Conservation (phyloP, 805 yeast genomes). For the Candida manassasensis region DNA sequence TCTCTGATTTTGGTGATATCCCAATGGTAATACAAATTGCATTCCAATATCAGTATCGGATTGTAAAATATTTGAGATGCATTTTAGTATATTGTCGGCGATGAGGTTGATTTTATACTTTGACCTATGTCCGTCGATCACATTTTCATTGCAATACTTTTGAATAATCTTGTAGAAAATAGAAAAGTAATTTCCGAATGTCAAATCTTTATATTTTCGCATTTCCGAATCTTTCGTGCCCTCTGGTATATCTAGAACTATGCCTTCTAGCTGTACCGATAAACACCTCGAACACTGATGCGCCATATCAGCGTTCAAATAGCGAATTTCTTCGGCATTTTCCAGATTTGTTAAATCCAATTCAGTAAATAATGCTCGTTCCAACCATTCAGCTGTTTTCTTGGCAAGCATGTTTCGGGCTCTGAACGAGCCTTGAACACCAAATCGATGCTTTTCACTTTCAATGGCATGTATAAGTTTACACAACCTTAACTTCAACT, state of each 20-base stretch:
- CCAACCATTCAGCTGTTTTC: slow-evolving; percentile 49
- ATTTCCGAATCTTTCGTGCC: slow-evolving; percentile 51
- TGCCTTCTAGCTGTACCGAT: slow-evolving; percentile 48
- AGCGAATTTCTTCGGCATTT: slow-evolving; percentile 34
- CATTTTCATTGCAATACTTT: slow-evolving; percentile 28
- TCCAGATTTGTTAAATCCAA: slow-evolving; percentile 4
- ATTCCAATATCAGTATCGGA: slow-evolving; percentile 76
- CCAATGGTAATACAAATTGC: slow-evolving; percentile 70
- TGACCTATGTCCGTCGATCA: slow-evolving; percentile 16
- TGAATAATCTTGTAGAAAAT: slow-evolving; percentile 52
- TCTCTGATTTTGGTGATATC: slow-evolving; percentile 62
- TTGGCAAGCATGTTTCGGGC: slow-evolving; percentile 47
- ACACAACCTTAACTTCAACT: slow-evolving; percentile 42
- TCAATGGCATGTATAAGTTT: slow-evolving; percentile 34
- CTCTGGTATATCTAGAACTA: slow-evolving; percentile 57
- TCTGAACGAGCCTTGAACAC: slow-evolving; percentile 41
- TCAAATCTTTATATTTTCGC: slow-evolving; percentile 50
- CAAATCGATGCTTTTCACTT: slow-evolving; percentile 24
- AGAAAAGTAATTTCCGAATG: slow-evolving; percentile 67
- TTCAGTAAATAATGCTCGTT: slow-evolving; percentile 40
- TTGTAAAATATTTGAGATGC: slow-evolving; percentile 64
- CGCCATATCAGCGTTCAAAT: slow-evolving; percentile 54
- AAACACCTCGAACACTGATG: slow-evolving; percentile 59
- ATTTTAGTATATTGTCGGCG: slow-evolving; percentile 58
- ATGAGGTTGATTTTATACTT: slow-evolving; percentile 54